These are phyloP conservation scores for Heimioporus punctisporus DNA, from an alignment of 1,284 basidiomycete species.

Conservation along the genomic window DNA sequence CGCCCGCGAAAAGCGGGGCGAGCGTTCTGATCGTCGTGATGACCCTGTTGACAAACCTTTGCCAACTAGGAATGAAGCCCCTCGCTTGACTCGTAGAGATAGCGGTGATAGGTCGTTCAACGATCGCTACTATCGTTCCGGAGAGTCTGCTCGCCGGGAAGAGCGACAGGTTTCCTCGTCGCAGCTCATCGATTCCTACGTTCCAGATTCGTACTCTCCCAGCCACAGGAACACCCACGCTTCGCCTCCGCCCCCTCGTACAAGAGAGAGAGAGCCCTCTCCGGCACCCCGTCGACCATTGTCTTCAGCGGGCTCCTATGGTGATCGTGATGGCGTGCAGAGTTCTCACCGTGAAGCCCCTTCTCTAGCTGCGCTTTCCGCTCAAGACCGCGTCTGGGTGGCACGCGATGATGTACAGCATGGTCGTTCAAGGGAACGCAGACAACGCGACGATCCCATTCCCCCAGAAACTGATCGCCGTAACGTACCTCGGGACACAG, in stretches of 20 bases:
- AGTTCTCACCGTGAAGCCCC: constrained; percentile 31
- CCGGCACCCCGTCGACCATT: constrained; percentile 18
- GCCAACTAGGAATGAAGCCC: constrained; percentile 26
- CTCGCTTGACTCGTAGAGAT: constrained; percentile 32
- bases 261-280: constrained; percentile 25
- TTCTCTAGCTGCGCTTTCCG: constrained; percentile 18
- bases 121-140: constrained; percentile 69
- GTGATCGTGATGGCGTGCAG: constrained; percentile 23
- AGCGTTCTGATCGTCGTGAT: constrained; percentile 26
- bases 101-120: constrained; percentile 40
- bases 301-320: constrained; percentile 22
- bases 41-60: constrained; percentile 27
- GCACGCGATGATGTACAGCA: constrained; percentile 10
- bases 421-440: constrained; percentile 25
- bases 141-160: constrained; percentile 31
- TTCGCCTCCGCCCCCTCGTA: constrained; percentile 20
- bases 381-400: constrained; percentile 25
- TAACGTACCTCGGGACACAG: constrained; percentile 39
- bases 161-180: constrained; percentile 25
- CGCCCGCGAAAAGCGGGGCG: constrained; percentile 24
- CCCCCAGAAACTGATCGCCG: constrained; percentile 33
- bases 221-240: constrained; percentile 21
- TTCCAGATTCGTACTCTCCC: constrained; percentile 33
- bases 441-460: constrained; percentile 25
- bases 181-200: constrained; percentile 32